Evolutionary conservation across 2,329 filamentous ascomycete genomes (phyloP).

Genomic region (Trichoderma pleuroti): DNA sequence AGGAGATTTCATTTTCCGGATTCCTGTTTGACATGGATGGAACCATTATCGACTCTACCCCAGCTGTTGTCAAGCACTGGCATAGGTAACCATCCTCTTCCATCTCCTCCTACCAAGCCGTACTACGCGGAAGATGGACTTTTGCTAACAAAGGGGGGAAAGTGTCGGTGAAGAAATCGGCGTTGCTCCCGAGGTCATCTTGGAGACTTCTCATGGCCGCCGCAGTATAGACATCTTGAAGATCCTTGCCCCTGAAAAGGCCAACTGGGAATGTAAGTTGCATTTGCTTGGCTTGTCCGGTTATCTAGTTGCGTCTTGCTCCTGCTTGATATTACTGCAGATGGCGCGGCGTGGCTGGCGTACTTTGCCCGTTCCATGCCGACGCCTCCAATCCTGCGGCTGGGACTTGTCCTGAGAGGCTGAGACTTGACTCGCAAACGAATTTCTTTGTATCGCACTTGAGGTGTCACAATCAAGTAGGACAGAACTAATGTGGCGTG

Average conservation of each 20-base stretch:
- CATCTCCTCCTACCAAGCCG: neutral
- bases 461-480: neutral
- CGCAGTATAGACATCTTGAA: slow-evolving; percentile 82
- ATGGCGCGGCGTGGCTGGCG: neutral
- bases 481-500: neutral
- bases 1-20: slow-evolving; percentile 49
- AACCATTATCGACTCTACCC: slow-evolving; percentile 78
- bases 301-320: neutral
- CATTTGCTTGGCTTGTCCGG: neutral
- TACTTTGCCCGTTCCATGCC: neutral
- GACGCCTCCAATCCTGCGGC: neutral
- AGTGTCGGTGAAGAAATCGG: slow-evolving; percentile 81
- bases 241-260: slow-evolving; percentile 76
- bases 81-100: slow-evolving; percentile 48
- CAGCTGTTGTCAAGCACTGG: slow-evolving; percentile 77
- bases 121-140: neutral
- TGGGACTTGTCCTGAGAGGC: neutral
- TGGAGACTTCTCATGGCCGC: slow-evolving; percentile 87
- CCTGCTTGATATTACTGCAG: neutral
- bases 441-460: neutral
- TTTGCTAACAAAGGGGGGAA: slow-evolving; percentile 9
- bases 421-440: neutral
- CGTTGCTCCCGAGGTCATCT: slow-evolving; percentile 77
- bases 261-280: slow-evolving; percentile 85
- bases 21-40: slow-evolving; percentile 76